Evolutionary conservation across 495 filamentous ascomycete genomes (phyloP), one percentile per base, ranked within the genome.

Genomic region (Penicillium maclennaniae): DNA sequence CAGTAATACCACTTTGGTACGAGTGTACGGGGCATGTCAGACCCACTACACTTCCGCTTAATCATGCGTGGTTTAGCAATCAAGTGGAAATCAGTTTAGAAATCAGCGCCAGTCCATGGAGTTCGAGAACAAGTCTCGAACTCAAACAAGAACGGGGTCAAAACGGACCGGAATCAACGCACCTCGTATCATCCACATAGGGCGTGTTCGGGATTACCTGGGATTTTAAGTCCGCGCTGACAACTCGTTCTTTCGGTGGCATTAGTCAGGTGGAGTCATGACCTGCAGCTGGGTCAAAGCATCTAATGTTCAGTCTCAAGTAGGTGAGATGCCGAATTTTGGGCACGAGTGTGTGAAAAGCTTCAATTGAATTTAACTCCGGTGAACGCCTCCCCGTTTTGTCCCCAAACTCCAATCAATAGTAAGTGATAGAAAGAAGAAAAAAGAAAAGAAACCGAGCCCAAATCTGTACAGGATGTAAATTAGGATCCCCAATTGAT

Each of bases 381-480:
- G 8, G 8, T 34, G 31, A 34, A 34, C 31, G 31, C 31, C 31
- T 34, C 31, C 10, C 42, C 55, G 34, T 12, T 49, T 58, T 49
- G 48, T 49, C 53, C 40, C 21, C 45, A 51, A 51, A 57, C 54
- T 37, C 54, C 49, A 42, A 10, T 17, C 10, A 42, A 39, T 16
- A 20, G 25, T 23, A 23, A n/a, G n/a, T n/a, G n/a, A n/a, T n/a
- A n/a, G n/a, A n/a, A n/a, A n/a, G n/a, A n/a, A n/a, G n/a, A n/a
- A n/a, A n/a, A n/a, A n/a, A n/a, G n/a, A n/a, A 51, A 42, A 45
- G 47, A 51, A 16, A 38, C 54, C 48, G 31, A 57, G 44, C 34
- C 56, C 51, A 47, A 41, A 47, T 63, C 60, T 66, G 58, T 66
- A 63, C 63, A 66, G 37, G 28, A 52, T 51, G 36, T 23, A 23